Percentiles rank a stretch among this genome's conserved stretches.
Evolutionary conservation across 306 rosid genomes (phyloP).

Genomic region (Potentilla sterilis): DNA sequence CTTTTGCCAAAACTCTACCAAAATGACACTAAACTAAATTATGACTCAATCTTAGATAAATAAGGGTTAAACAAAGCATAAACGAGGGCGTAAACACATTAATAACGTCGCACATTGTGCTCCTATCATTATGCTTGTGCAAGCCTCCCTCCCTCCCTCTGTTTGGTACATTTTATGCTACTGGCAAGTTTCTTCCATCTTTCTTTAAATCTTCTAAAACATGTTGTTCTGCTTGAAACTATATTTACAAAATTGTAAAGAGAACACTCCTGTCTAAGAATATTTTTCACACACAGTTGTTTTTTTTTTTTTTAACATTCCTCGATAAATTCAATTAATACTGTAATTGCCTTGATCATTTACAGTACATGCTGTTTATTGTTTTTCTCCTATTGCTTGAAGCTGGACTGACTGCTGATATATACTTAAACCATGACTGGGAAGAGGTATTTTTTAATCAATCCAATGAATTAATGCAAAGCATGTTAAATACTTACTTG

Average conservation of each 20-base stretch:
- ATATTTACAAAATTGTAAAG: no score
- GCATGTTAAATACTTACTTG: neutral
- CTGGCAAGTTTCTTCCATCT: neutral
- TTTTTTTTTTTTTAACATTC: neutral
- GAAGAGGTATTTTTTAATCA: conserved; percentile 45
- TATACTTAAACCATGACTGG: conserved; percentile 69
- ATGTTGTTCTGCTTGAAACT: neutral
- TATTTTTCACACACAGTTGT: neutral
- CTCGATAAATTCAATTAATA: neutral
- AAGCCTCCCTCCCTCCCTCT: no score
- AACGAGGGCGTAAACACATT: no score
- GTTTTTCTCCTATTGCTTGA: conserved; percentile 61
- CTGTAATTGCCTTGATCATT: conserved; percentile 21
- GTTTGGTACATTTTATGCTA: no score
- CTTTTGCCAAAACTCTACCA: no score
- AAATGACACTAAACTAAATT: no score
- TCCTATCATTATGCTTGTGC: no score
- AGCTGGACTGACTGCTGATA: conserved; percentile 65
- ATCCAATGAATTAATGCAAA: conserved; percentile 3
- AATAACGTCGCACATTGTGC: no score
- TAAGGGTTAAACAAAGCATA: no score
- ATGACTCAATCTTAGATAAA: no score
- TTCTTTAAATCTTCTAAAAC: neutral
- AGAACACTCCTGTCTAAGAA: neutral
- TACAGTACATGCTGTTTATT: conserved; percentile 66